Conservation (phyloP, 305 asterid species). For the Ajuga reptans region DNA sequence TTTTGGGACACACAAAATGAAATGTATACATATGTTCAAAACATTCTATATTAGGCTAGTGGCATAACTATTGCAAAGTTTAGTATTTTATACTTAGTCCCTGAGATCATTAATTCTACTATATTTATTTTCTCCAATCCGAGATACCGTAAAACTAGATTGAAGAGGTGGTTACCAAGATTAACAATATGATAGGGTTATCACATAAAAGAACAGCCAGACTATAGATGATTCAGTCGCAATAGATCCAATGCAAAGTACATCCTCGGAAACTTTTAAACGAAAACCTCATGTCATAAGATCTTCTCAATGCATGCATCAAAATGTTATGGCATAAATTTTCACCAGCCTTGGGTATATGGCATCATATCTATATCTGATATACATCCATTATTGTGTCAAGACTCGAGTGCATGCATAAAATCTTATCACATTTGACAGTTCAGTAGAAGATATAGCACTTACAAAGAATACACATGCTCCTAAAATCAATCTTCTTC, state of each 20-base stretch:
- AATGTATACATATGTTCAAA: neutral
- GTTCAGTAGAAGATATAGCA: neutral
- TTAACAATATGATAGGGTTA: neutral
- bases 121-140: too few species aligned
- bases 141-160: neutral
- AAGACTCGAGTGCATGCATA: conserved; percentile 10
- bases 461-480: neutral
- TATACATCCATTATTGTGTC: neutral
- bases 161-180: neutral
- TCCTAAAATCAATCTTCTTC: neutral
- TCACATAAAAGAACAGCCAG: neutral
- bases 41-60: neutral
- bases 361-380: neutral
- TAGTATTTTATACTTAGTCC: neutral
- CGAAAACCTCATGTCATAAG: neutral
- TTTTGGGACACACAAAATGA: neutral
- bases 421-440: neutral
- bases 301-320: neutral
- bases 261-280: neutral
- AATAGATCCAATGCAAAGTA: neutral
- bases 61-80: neutral
- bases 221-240: neutral
- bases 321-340: neutral
- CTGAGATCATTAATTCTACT: neutral
- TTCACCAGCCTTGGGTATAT: neutral